Evolutionary conservation across 345 rosid species (phyloP).

Genomic region (Dipteronia dyeriana): DNA sequence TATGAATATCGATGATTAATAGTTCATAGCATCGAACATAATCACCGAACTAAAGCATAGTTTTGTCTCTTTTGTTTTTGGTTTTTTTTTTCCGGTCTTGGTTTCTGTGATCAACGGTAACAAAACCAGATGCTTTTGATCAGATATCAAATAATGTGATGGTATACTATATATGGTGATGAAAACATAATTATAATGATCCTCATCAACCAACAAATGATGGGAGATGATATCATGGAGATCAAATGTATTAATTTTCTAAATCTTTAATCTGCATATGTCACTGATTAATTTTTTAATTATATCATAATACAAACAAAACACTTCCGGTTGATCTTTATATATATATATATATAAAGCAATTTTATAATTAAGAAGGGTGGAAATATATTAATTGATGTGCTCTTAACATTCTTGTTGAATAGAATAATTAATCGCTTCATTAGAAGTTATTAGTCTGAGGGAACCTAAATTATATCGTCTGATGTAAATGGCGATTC

Average conservation of each 20-base stretch:
- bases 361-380: not conserved
- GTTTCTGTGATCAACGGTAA: constrained; percentile 6
- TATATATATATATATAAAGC: not conserved
- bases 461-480: not conserved
- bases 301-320: not conserved
- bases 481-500: not conserved
- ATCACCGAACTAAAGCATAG: not conserved
- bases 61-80: constrained; percentile 10
- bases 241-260: not conserved
- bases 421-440: not conserved
- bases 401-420: not conserved
- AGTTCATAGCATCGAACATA: constrained; percentile 4
- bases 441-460: not conserved
- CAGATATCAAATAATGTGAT: not conserved
- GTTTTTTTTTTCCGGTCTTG: not conserved
- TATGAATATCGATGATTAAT: not conserved
- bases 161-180: not conserved
- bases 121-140: constrained; percentile 4
- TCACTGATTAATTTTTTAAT: not conserved
- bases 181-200: not conserved
- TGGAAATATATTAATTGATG: not conserved
- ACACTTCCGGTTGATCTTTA: not conserved
- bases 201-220: constrained; percentile 16
- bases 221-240: constrained; percentile 15
- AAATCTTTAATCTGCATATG: constrained; percentile 1